Percentiles rank a stretch among this genome's conserved stretches.
phyloP scores from a whole-genome alignment of 768 basidiomycete genomes.

The Sarcodon sp. region DNA sequence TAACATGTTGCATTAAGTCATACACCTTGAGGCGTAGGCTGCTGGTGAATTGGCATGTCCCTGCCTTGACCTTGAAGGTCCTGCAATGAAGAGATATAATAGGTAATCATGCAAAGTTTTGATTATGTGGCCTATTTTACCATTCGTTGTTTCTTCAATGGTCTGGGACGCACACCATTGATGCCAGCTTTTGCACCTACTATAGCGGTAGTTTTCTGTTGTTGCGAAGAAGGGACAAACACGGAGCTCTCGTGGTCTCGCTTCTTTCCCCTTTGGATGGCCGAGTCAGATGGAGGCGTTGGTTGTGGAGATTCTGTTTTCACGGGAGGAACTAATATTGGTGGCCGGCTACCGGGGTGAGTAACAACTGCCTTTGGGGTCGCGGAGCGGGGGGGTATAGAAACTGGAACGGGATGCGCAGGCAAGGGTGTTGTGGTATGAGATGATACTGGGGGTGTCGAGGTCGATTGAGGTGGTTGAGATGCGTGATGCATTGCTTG shows the following conservation, averaged over 20 bases:
- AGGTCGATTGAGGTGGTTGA: constrained; percentile 6
- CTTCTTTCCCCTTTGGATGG: constrained; percentile 9
- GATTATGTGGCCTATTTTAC: constrained; percentile 25
- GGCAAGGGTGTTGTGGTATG: constrained; percentile 5
- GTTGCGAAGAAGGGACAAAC: constrained; percentile 1
- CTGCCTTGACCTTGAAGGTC: constrained; percentile 54
- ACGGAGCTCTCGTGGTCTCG: constrained; percentile 11
- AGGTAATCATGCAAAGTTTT: not conserved
- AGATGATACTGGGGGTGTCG: constrained; percentile 5
- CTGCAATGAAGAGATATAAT: constrained; percentile 18
- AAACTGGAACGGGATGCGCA: not conserved
- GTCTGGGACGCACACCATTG: constrained; percentile 39
- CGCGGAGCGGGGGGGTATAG: constrained; percentile 5
- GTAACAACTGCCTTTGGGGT: constrained; percentile 11
- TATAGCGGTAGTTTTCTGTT: not conserved
- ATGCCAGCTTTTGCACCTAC: constrained; percentile 3
- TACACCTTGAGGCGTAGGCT: constrained; percentile 61
- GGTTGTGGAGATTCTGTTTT: not conserved
- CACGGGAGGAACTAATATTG: not conserved
- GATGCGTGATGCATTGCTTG: constrained; percentile 19
- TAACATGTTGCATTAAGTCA: constrained; percentile 11
- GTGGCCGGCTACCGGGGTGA: constrained; percentile 3
- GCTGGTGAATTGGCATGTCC: constrained; percentile 42
- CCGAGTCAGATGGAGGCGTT: not conserved
- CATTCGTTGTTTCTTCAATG: constrained; percentile 66